Percentiles rank a stretch among this genome's conserved stretches.
These are phyloP conservation scores for Marasmius tenuissimus DNA, from an alignment of 1,284 basidiomycete genomes.

Conservation along the genomic window DNA sequence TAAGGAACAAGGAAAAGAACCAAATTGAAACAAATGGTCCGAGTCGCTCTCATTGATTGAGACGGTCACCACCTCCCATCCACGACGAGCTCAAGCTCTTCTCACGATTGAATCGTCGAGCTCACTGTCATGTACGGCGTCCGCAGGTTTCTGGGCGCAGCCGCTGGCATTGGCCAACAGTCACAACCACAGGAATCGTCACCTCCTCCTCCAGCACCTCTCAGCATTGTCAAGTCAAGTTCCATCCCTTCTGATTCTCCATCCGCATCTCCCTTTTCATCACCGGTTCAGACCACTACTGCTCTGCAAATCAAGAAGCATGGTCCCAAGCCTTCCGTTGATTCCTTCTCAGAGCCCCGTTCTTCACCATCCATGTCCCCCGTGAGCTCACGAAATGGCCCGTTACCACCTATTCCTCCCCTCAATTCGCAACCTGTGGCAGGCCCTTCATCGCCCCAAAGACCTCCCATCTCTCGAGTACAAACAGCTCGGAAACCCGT, in stretches of 20 bases:
- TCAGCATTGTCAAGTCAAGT: neutral
- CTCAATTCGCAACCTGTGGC: neutral
- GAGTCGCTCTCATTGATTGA: neutral
- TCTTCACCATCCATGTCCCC: constrained; percentile 36
- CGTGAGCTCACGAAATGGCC: neutral
- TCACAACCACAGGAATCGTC: constrained; percentile 17
- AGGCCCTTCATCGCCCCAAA: neutral
- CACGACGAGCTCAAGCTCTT: neutral
- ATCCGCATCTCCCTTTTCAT: constrained; percentile 19
- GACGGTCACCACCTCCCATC: neutral
- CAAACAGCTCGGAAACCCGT: constrained; percentile 31
- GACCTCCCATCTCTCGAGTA: constrained; percentile 12
- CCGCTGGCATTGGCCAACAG: constrained; percentile 14
- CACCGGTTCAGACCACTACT: constrained; percentile 25
- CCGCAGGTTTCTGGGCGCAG: constrained; percentile 60
- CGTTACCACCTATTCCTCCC: constrained; percentile 3
- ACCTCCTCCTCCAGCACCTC: constrained; percentile 22
- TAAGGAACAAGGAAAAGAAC: neutral
- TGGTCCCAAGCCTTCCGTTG: neutral
- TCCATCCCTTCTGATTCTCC: constrained; percentile 6
- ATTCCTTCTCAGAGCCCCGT: constrained; percentile 35
- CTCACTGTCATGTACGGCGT: constrained; percentile 64
- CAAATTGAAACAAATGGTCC: neutral
- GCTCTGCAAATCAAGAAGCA: constrained; percentile 9
- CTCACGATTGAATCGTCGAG: constrained; percentile 1